A percentile compares a stretch with the other conserved stretches of the same genome.
Evolutionary conservation across 163 green algal genomes (phyloP).

Genomic region (Scenedesmus sp.): DNA sequence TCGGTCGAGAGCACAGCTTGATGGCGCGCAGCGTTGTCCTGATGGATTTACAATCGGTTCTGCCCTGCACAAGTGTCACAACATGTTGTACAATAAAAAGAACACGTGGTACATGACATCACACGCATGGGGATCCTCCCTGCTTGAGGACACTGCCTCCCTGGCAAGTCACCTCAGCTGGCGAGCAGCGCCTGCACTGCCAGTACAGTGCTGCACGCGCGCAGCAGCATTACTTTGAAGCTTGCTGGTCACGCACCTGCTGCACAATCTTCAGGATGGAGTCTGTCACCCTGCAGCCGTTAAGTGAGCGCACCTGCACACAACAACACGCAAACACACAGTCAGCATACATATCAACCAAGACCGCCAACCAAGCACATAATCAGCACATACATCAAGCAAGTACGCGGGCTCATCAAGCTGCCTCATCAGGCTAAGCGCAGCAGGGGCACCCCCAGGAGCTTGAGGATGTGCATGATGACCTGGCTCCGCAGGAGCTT

Average conservation of each 20-base stretch:
- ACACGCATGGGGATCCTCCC: too few species aligned
- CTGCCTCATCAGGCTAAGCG: neutral
- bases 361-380: too few species aligned
- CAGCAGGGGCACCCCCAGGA: neutral
- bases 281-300: slow-evolving; percentile 97
- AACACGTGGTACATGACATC: too few species aligned
- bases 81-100: too few species aligned
- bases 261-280: slow-evolving; percentile 83
- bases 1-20: too few species aligned
- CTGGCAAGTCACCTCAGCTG: too few species aligned
- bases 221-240: neutral
- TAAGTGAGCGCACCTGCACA: slow-evolving; percentile 77
- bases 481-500: too few species aligned
- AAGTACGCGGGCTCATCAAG: neutral
- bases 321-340: too few species aligned
- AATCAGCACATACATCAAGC: neutral
- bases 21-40: too few species aligned
- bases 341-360: neutral
- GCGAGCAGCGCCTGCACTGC: neutral
- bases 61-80: too few species aligned
- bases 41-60: too few species aligned
- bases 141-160: too few species aligned
- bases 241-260: neutral
- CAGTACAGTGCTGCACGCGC: neutral
- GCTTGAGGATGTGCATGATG: neutral